Evolutionary conservation across 768 basidiomycete species (phyloP).

Genomic region (Russula foetens): DNA sequence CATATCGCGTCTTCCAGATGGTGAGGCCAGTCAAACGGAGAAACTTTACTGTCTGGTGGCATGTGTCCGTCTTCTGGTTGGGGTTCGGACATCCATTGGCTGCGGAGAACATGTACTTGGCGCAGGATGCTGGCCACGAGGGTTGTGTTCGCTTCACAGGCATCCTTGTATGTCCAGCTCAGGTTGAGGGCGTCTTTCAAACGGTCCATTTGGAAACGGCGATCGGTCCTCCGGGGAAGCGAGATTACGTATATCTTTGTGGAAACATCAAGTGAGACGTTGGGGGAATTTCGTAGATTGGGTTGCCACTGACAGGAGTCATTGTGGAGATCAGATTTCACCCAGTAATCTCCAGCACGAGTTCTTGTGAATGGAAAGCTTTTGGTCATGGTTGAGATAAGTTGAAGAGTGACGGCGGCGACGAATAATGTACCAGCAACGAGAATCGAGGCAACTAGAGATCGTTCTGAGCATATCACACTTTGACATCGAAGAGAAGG

Average conservation of each 20-base stretch:
- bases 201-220: slow-evolving; percentile 49
- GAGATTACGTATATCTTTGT: slow-evolving; percentile 49
- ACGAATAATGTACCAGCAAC: neutral
- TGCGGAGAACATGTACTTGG: slow-evolving; percentile 34
- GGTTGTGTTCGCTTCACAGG: slow-evolving; percentile 33
- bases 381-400: neutral
- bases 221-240: slow-evolving; percentile 46
- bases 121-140: slow-evolving; percentile 36
- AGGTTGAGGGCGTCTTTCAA: slow-evolving; percentile 40
- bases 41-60: neutral
- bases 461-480: neutral
- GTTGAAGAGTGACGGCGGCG: neutral
- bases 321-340: neutral
- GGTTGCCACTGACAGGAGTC: neutral
- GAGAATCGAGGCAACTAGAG: neutral
- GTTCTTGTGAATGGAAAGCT: neutral
- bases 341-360: neutral
- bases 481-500: neutral
- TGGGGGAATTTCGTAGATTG: neutral
- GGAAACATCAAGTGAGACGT: slow-evolving; percentile 31
- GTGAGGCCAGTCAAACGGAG: slow-evolving; percentile 22
- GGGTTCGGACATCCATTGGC: slow-evolving; percentile 31
- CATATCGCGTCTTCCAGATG: slow-evolving; percentile 9
- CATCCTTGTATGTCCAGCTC: slow-evolving; percentile 48
- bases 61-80: slow-evolving; percentile 26